Evolutionary conservation across 1,284 basidiomycete species (phyloP).

Genomic region (Cutaneotrichosporon spelunceum): DNA sequence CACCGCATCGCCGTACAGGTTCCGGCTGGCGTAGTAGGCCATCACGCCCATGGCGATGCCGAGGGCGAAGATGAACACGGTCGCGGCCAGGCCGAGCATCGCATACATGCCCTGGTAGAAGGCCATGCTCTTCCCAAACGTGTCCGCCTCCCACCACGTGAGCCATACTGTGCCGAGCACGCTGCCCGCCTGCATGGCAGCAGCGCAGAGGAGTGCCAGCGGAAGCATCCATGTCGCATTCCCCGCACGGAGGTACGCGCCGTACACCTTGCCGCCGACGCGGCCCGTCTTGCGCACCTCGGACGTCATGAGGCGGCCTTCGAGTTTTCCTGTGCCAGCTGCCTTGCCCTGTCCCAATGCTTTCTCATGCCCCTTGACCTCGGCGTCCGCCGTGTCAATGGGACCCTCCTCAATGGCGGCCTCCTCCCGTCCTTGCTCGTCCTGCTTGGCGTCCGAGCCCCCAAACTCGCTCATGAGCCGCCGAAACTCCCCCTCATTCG

Average conservation of each 20-base stretch:
- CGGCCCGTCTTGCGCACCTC: slow-evolving; percentile 61
- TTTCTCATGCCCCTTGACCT: slow-evolving; percentile 4
- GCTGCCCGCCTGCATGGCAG: slow-evolving; percentile 62
- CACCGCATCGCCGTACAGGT: slow-evolving; percentile 60
- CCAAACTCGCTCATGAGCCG: slow-evolving; percentile 65
- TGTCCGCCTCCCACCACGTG: slow-evolving; percentile 68
- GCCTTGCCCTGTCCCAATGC: slow-evolving; percentile 52
- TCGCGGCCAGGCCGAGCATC: slow-evolving; percentile 55
- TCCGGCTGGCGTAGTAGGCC: slow-evolving; percentile 60
- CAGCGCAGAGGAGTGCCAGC: slow-evolving; percentile 58
- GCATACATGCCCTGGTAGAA: slow-evolving; percentile 74
- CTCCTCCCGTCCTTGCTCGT: slow-evolving; percentile 53
- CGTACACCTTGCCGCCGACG: slow-evolving; percentile 63
- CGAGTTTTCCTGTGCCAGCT: slow-evolving; percentile 62
- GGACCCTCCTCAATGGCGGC: slow-evolving; percentile 35
- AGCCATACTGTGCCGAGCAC: slow-evolving; percentile 56
- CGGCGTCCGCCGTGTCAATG: slow-evolving; percentile 16
- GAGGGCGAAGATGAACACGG: slow-evolving; percentile 64
- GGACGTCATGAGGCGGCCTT: slow-evolving; percentile 49
- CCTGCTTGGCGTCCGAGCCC: slow-evolving; percentile 52
- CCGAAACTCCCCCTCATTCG: slow-evolving; percentile 58
- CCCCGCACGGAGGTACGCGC: slow-evolving; percentile 65
- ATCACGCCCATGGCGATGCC: slow-evolving; percentile 60
- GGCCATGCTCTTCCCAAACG: slow-evolving; percentile 37
- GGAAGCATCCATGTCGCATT: slow-evolving; percentile 61